Evolutionary conservation across 2,329 filamentous ascomycete species (phyloP).

Genomic region (Trichoderma koningiopsis): DNA sequence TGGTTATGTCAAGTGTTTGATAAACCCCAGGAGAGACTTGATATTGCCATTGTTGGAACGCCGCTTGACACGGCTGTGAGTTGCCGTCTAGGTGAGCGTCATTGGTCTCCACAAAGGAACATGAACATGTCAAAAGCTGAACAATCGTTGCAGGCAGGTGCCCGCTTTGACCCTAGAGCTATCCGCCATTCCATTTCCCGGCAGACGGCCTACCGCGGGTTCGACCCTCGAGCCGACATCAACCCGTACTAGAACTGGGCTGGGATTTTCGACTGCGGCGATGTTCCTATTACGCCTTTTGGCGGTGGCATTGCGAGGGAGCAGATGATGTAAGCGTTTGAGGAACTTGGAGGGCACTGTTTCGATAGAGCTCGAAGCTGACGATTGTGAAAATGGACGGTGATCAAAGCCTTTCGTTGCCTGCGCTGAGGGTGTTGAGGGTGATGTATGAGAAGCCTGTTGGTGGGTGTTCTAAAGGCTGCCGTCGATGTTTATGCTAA

Average conservation of each 20-base stretch:
- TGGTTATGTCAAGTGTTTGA: conserved; percentile 74
- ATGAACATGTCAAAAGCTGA: neutral
- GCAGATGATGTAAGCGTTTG: conserved; percentile 83
- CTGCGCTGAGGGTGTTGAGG: conserved; percentile 67
- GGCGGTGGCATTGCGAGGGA: conserved; percentile 79
- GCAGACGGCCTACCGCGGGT: conserved; percentile 75
- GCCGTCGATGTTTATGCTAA: neutral
- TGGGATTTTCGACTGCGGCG: conserved; percentile 84
- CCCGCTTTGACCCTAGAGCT: conserved; percentile 82
- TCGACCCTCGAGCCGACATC: conserved; percentile 78
- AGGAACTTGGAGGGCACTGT: conserved; percentile 60
- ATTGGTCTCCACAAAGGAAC: neutral
- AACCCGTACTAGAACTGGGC: conserved; percentile 86
- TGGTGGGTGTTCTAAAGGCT: conserved; percentile 31
- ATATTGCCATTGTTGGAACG: conserved; percentile 72
- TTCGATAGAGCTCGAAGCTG: conserved; percentile 43
- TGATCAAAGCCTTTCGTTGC: conserved; percentile 71
- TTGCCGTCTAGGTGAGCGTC: conserved; percentile 61
- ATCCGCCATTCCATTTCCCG: conserved; percentile 82
- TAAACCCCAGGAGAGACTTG: conserved; percentile 64
- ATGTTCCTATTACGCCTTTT: conserved; percentile 83
- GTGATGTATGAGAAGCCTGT: conserved; percentile 64
- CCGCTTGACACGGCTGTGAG: conserved; percentile 75
- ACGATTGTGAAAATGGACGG: conserved; percentile 72
- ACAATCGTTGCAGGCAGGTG: conserved; percentile 46